Conservation (phyloP, 768 basidiomycete genomes). For the Macrolepiota dolichaula region DNA sequence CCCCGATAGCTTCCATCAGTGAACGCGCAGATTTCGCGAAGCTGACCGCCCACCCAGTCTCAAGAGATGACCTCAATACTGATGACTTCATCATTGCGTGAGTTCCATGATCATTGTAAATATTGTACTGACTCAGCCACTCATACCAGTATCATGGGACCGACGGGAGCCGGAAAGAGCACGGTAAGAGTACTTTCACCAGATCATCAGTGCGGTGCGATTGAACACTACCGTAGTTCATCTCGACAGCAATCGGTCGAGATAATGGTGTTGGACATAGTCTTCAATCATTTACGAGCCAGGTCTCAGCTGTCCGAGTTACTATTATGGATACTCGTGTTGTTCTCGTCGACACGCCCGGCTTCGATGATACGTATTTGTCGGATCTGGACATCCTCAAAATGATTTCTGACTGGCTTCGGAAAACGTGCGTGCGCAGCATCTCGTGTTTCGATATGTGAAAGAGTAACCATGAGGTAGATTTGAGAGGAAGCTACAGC, state of each 20-base stretch:
- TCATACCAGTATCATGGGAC: slow-evolving; percentile 24
- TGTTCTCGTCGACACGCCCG: slow-evolving; percentile 24
- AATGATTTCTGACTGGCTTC: slow-evolving; percentile 22
- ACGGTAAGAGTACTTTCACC: slow-evolving; percentile 17
- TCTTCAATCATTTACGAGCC: slow-evolving; percentile 21
- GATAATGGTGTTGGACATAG: slow-evolving; percentile 18
- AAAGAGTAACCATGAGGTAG: neutral
- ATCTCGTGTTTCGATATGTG: neutral
- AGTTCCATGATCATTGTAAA: neutral
- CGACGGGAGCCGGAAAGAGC: slow-evolving; percentile 28
- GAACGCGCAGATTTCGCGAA: neutral
- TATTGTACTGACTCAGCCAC: neutral
- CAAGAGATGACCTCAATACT: neutral
- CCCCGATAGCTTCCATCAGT: neutral
- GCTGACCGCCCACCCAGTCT: neutral
- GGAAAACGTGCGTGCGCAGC: slow-evolving; percentile 17
- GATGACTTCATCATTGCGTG: slow-evolving; percentile 21
- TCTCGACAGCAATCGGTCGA: slow-evolving; percentile 17
- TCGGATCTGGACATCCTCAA: slow-evolving; percentile 22
- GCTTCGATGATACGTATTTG: slow-evolving; percentile 21
- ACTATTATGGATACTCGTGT: neutral
- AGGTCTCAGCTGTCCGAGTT: slow-evolving; percentile 15
- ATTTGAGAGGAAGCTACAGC: neutral
- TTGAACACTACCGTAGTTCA: neutral
- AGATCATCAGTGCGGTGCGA: neutral